Conservation (phyloP, 306 rosid species). For the Quercus glauca region DNA sequence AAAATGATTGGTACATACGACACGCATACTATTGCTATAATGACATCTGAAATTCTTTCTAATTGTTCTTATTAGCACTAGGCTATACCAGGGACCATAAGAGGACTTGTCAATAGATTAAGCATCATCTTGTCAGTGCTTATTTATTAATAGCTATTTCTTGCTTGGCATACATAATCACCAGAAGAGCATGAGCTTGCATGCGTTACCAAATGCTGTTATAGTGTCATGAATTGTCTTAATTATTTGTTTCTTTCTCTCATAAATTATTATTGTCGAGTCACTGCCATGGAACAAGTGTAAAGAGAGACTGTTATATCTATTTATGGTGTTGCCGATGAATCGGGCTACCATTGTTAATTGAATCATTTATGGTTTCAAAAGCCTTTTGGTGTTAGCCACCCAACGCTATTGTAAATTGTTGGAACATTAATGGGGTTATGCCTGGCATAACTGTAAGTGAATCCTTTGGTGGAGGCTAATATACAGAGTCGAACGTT, state of each 20-base stretch:
- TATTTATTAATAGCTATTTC: background rate
- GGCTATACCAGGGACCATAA: background rate
- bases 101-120: background rate
- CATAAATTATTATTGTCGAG: conserved; percentile 2
- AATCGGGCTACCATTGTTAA: background rate
- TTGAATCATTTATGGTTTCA: background rate
- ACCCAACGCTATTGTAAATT: too few relatives aligned
- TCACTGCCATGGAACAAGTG: too few relatives aligned
- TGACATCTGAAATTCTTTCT: background rate
- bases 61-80: background rate
- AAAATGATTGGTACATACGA: conserved; percentile 6
- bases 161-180: background rate
- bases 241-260: too few relatives aligned
- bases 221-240: background rate
- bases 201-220: background rate
- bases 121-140: background rate
- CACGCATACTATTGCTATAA: background rate
- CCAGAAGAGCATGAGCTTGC: conserved; percentile 5
- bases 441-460: background rate
- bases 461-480: too few relatives aligned
- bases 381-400: too few relatives aligned
- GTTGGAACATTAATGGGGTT: background rate
- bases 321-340: background rate
- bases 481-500: background rate
- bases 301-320: too few relatives aligned